phyloP scores from a whole-genome alignment of 345 rosid species.

The Brassica cretica region DNA sequence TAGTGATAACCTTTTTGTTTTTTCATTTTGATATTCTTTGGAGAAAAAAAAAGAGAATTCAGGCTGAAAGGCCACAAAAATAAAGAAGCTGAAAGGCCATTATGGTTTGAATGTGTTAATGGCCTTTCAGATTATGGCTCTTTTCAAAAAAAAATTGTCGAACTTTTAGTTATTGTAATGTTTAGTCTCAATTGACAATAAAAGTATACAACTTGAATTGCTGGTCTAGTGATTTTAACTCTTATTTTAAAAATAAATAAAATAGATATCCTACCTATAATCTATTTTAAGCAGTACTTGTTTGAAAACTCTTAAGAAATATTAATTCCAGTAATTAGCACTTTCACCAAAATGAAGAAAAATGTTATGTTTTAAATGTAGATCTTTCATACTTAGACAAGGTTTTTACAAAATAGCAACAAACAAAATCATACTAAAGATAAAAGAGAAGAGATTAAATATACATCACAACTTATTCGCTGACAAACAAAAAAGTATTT shows the following conservation, averaged over 20 bases:
- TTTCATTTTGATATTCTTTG: neutral
- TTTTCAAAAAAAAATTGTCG: neutral
- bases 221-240: neutral
- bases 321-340: neutral
- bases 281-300: neutral
- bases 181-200: neutral
- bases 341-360: neutral
- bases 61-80: neutral
- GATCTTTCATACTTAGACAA: neutral
- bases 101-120: neutral
- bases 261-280: neutral
- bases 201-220: neutral
- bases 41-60: neutral
- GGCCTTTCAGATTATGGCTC: neutral
- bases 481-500: neutral
- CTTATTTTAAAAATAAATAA: neutral
- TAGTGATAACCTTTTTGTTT: neutral
- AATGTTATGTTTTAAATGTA: neutral
- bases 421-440: neutral
- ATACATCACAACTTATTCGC: neutral
- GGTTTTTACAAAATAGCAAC: neutral
- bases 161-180: neutral
- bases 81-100: slow-evolving; percentile 9
- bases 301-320: neutral
- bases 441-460: neutral